These are phyloP conservation scores for Neofusicoccum parvum DNA, from an alignment of 2,329 filamentous ascomycete species.

Conservation along the genomic window DNA sequence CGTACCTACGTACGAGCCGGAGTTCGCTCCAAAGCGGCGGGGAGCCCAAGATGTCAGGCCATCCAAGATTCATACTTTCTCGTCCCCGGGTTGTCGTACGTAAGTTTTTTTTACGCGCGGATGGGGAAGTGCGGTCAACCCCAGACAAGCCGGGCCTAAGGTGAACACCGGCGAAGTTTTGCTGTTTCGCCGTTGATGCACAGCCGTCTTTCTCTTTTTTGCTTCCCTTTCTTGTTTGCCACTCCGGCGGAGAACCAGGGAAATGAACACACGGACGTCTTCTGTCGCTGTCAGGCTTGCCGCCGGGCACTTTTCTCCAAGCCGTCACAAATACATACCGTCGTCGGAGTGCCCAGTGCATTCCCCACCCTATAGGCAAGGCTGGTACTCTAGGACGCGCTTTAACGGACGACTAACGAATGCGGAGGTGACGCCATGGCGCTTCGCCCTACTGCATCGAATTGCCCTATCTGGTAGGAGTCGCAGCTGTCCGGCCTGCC, in stretches of 20 bases:
- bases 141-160: not conserved
- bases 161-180: not conserved
- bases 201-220: too few relatives aligned
- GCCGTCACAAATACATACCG: too few relatives aligned
- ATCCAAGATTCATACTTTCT: not conserved
- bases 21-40: too few relatives aligned
- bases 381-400: not conserved
- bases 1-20: too few relatives aligned
- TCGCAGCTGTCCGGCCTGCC: not conserved
- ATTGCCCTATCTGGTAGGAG: not conserved
- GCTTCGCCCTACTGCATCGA: not conserved
- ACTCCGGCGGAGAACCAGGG: not conserved
- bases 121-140: not conserved
- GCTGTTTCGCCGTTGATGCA: not conserved
- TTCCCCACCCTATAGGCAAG: not conserved
- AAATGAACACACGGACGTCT: too few relatives aligned
- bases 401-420: not conserved
- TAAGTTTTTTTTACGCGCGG: not conserved
- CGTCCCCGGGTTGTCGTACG: not conserved
- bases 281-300: not conserved
- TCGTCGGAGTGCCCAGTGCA: too few relatives aligned
- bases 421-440: conserved; percentile 15
- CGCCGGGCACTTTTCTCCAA: not conserved
- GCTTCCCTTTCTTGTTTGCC: not conserved
- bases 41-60: too few relatives aligned